Percentiles rank a stretch among this genome's conserved stretches.
Conservation (phyloP, 495 filamentous ascomycete species). For the Penicillium atrosanguineum region DNA sequence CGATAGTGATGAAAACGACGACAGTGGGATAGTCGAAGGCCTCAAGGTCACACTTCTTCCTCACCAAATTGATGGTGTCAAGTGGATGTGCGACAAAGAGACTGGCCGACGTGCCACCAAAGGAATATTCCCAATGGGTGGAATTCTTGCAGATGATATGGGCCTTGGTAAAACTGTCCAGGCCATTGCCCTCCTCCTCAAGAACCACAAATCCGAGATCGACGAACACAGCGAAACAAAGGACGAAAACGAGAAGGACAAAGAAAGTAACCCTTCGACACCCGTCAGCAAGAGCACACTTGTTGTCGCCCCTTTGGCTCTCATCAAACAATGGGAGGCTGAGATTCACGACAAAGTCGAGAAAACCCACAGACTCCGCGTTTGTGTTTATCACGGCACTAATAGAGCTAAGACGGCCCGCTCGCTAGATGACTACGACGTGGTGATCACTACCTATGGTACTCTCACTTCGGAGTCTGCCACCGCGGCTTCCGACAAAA, state of each 20-base stretch:
- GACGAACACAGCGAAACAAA: constrained; percentile 39
- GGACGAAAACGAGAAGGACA: constrained; percentile 20
- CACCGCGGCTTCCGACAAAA: constrained; percentile 53
- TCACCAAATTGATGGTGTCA: constrained; percentile 88
- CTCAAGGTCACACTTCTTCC: constrained; percentile 83
- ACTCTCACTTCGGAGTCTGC: constrained; percentile 87
- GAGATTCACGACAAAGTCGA: constrained; percentile 81
- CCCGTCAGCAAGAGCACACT: constrained; percentile 77
- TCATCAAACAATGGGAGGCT: constrained; percentile 96
- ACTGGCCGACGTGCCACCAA: constrained; percentile 70
- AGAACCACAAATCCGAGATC: constrained; percentile 65
- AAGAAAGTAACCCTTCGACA: constrained; percentile 44
- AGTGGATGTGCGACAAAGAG: constrained; percentile 92
- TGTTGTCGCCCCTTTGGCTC: constrained; percentile 88
- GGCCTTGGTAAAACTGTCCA: constrained; percentile 91
- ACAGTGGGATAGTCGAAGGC: constrained; percentile 74
- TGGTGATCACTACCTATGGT: constrained; percentile 97
- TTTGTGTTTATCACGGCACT: constrained; percentile 87
- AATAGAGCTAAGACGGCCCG: constrained; percentile 73
- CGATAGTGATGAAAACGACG: constrained; percentile 66
- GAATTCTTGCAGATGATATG: constrained; percentile 94
- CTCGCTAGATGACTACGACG: constrained; percentile 79
- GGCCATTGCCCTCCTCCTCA: constrained; percentile 79
- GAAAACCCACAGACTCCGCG: constrained; percentile 63
- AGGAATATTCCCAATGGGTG: constrained; percentile 78